Base-by-base conservation (phyloP, 208 protist species). In the Wallacemonas sp. region DNA sequence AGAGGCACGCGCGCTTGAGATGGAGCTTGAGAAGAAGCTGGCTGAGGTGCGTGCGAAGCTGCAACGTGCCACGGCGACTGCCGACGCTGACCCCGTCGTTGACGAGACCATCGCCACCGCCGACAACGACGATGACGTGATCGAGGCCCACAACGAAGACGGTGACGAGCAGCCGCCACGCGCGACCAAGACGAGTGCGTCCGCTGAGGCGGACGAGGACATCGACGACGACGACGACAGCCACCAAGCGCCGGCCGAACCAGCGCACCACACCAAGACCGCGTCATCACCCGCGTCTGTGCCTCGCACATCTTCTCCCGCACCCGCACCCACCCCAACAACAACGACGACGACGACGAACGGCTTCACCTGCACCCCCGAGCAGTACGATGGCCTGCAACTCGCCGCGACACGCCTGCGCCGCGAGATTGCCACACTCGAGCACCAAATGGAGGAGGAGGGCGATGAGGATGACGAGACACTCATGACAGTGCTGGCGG, bases 401-500 rank as follows among this genome's bases (percentile, higher is more conserved):
- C 78, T 94, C 41, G 90, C 81, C 12, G 87, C 87, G 19, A 63
- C 76, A 26, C 87, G 90, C n/a, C 78, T 96, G 24, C 87, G 88
- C 17, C 74, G 75, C 33, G 90, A 96, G 68, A 92, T 96, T 48
- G 72, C 75, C 11, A 73, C 81, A 12, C 76, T 96, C 41, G 90
- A 96, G 78, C 48, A 68, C 23, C 87, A 96, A 66, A 96, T 96
- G 90, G 89, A 95, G 75, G 68, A 49, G 16, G 57, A 71, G 43
- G 87, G 81, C 47, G 84, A 90, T 49, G 90, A 96, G 71, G 86
- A 96, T 65, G 90, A 96, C 56, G 88, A 93, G 76, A 96, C 90
- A n/a, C 78, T 96, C n/a, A 96, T 96, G 90, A 76, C 87, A n/a
- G 90, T 94, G 6, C 78, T 96, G n/a, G 90, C 90, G 23, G 81